A percentile compares a stretch with the other conserved stretches of the same genome.
These are phyloP conservation scores for Mycena indigotica DNA, from an alignment of 768 basidiomycete species.

Conservation along the genomic window DNA sequence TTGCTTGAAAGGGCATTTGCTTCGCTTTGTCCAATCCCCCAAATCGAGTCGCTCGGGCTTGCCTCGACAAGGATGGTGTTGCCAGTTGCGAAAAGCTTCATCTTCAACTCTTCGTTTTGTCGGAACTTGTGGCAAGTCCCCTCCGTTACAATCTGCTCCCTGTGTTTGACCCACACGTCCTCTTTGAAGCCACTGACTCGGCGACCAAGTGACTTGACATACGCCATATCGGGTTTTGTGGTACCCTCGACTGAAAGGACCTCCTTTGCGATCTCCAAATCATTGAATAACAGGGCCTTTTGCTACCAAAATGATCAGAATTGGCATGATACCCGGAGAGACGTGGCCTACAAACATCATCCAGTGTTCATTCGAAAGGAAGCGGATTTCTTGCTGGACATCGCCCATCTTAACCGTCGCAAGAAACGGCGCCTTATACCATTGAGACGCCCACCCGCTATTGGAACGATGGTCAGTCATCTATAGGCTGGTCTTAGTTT, in stretches of 20 bases:
- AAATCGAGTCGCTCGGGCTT: slow-evolving; percentile 61
- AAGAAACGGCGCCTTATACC: slow-evolving; percentile 52
- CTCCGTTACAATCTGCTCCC: slow-evolving; percentile 53
- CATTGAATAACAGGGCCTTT: slow-evolving; percentile 59
- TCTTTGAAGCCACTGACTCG: slow-evolving; percentile 52
- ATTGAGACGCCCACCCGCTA: slow-evolving; percentile 53
- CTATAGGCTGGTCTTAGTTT: slow-evolving; percentile 20
- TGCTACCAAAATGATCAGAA: slow-evolving; percentile 23
- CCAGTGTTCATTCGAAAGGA: slow-evolving; percentile 61
- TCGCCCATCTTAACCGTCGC: slow-evolving; percentile 35
- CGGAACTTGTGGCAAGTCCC: slow-evolving; percentile 59
- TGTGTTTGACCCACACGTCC: slow-evolving; percentile 44
- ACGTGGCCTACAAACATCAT: slow-evolving; percentile 52
- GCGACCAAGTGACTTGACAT: slow-evolving; percentile 57
- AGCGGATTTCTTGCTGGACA: slow-evolving; percentile 34
- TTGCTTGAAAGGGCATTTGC: slow-evolving; percentile 44
- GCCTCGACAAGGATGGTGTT: slow-evolving; percentile 55
- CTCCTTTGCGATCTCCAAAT: slow-evolving; percentile 42
- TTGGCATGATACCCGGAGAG: not conserved
- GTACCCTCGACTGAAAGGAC: slow-evolving; percentile 41
- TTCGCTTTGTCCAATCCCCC: slow-evolving; percentile 61
- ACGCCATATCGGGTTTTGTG: slow-evolving; percentile 37
- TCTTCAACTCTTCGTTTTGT: slow-evolving; percentile 45
- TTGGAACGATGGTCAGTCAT: not conserved
- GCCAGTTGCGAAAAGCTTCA: slow-evolving; percentile 49